These are phyloP conservation scores for Ophidiomyces ophidiicola DNA, from an alignment of 2,329 filamentous ascomycete genomes.

Conservation along the genomic window DNA sequence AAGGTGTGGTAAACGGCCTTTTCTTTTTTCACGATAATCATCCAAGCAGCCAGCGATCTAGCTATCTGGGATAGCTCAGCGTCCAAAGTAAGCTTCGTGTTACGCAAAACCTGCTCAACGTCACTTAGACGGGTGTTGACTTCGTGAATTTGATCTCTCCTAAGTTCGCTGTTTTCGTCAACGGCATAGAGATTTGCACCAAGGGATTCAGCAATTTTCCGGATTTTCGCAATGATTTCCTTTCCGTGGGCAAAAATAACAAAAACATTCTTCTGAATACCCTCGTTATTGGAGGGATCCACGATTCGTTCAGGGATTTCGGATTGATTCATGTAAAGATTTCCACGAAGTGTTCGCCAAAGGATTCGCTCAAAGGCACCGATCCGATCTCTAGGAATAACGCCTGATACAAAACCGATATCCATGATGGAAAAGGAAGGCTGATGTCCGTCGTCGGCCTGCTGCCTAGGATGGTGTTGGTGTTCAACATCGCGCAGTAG, in stretches of 20 bases:
- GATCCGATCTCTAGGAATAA: slow-evolving; percentile 85
- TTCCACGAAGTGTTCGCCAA: slow-evolving; percentile 92
- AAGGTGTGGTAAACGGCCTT: slow-evolving; percentile 94
- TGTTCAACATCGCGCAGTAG: slow-evolving; percentile 88
- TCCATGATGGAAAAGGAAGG: slow-evolving; percentile 94
- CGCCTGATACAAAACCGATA: slow-evolving; percentile 94
- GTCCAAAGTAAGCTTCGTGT: slow-evolving; percentile 88
- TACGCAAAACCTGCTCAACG: slow-evolving; percentile 79
- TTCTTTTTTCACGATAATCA: slow-evolving; percentile 95
- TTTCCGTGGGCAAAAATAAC: slow-evolving; percentile 98
- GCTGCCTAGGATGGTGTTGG: slow-evolving; percentile 45
- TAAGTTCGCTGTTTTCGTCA: slow-evolving; percentile 91
- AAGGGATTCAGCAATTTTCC: slow-evolving; percentile 96
- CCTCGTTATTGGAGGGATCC: slow-evolving; percentile 84
- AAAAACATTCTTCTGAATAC: slow-evolving; percentile 93
- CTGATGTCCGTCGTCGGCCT: slow-evolving; percentile 54
- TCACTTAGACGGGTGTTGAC: slow-evolving; percentile 89
- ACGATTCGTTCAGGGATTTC: slow-evolving; percentile 91
- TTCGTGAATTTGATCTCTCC: slow-evolving; percentile 91
- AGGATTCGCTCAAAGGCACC: slow-evolving; percentile 93
- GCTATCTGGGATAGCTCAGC: slow-evolving; percentile 90
- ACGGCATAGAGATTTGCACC: slow-evolving; percentile 92
- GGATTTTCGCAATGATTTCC: slow-evolving; percentile 95
- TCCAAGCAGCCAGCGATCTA: slow-evolving; percentile 85
- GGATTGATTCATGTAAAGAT: slow-evolving; percentile 99